Percentiles rank a stretch among this genome's conserved stretches.
Evolutionary conservation across 306 rosid species (phyloP).

Genomic region (Castanea sativa): DNA sequence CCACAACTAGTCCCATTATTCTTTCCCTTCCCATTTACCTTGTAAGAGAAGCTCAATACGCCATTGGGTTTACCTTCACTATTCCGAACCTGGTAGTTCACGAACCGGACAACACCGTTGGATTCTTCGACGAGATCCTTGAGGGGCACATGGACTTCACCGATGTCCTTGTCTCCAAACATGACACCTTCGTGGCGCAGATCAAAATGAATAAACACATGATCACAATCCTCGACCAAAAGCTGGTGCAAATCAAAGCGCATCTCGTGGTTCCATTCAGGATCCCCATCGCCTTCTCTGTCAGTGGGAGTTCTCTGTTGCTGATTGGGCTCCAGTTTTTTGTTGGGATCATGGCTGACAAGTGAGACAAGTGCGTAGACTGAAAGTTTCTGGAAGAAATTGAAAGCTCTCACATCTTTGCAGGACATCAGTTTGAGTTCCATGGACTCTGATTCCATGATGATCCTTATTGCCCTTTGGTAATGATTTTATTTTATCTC

Average conservation of each 20-base stretch:
- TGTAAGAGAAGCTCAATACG: constrained; percentile 40
- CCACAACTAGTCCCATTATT: not conserved
- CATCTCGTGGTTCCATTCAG: constrained; percentile 44
- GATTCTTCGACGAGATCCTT: constrained; percentile 30
- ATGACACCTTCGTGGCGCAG: constrained; percentile 46
- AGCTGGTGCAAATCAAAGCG: constrained; percentile 28
- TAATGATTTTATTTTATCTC: no score
- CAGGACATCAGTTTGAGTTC: constrained; percentile 50
- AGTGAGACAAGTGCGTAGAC: constrained; percentile 38
- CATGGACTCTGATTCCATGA: constrained; percentile 31
- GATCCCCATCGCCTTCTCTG: constrained; percentile 23
- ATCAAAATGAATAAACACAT: constrained; percentile 33
- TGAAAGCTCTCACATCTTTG: constrained; percentile 38
- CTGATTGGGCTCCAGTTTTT: constrained; percentile 24
- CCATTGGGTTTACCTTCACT: constrained; percentile 45
- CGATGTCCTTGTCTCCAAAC: constrained; percentile 43
- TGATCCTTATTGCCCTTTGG: no score
- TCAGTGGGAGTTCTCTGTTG: constrained; percentile 28
- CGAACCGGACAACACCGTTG: constrained; percentile 17
- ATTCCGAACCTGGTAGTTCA: constrained; percentile 48
- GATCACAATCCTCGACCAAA: not conserved
- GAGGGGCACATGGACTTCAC: constrained; percentile 39
- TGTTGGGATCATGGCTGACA: constrained; percentile 23
- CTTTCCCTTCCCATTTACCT: not conserved
- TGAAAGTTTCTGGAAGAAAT: constrained; percentile 69